Conservation (phyloP, 768 basidiomycete species). For the Trametes cingulata region DNA sequence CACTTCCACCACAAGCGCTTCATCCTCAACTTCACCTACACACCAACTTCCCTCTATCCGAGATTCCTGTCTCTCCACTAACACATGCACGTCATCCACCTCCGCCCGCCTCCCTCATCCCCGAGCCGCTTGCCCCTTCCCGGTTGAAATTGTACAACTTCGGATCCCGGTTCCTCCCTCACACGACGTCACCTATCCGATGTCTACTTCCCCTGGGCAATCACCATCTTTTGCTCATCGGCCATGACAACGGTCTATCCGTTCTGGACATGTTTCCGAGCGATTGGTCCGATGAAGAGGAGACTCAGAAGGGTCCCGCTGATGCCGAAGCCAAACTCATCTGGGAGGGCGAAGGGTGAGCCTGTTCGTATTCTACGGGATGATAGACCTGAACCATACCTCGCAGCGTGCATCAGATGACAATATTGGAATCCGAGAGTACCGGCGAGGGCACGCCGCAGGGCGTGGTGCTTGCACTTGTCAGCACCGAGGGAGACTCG, state of each 20-base stretch:
- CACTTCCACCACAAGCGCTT: background rate
- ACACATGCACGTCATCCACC: slow-evolving; percentile 24
- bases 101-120: slow-evolving; percentile 22
- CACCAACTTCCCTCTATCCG: slow-evolving; percentile 25
- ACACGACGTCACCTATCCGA: slow-evolving; percentile 71
- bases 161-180: slow-evolving; percentile 84
- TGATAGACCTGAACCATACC: slow-evolving; percentile 3
- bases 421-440: slow-evolving; percentile 63
- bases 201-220: slow-evolving; percentile 71
- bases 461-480: slow-evolving; percentile 76
- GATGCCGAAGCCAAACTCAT: slow-evolving; percentile 68
- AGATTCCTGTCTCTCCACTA: slow-evolving; percentile 23
- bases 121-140: slow-evolving; percentile 55
- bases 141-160: slow-evolving; percentile 74
- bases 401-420: slow-evolving; percentile 73
- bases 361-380: background rate
- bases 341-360: slow-evolving; percentile 80
- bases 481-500: slow-evolving; percentile 61
- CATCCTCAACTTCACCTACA: slow-evolving; percentile 26
- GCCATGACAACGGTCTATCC: slow-evolving; percentile 77
- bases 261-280: slow-evolving; percentile 83
- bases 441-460: slow-evolving; percentile 60
- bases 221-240: slow-evolving; percentile 70
- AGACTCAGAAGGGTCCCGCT: slow-evolving; percentile 56
- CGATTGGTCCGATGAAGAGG: slow-evolving; percentile 53